A percentile compares a stretch with the other conserved stretches of the same genome.
These are phyloP conservation scores for Diaporthe nobilis DNA, from an alignment of 2,329 filamentous ascomycete genomes.

Conservation along the genomic window DNA sequence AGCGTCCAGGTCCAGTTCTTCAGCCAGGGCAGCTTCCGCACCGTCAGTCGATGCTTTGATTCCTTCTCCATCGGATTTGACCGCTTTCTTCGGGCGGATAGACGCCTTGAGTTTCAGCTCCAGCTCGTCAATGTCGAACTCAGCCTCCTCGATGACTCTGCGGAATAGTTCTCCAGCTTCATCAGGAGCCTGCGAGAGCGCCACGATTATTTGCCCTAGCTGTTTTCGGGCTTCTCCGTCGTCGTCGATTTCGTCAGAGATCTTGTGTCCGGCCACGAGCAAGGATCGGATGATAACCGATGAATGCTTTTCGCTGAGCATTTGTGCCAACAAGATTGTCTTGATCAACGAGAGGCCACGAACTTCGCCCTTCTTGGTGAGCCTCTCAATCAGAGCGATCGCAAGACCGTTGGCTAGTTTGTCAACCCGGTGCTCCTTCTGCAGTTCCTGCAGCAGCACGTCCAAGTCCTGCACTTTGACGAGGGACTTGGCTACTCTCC, in stretches of 20 bases:
- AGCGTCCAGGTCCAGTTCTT: conserved; percentile 55
- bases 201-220: conserved; percentile 76
- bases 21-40: conserved; percentile 45
- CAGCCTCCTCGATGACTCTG: conserved; percentile 75
- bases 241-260: conserved; percentile 68
- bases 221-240: conserved; percentile 72
- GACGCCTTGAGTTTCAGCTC: conserved; percentile 82
- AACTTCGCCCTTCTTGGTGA: conserved; percentile 72
- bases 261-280: conserved; percentile 71
- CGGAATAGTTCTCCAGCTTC: conserved; percentile 75
- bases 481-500: conserved; percentile 77
- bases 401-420: conserved; percentile 81
- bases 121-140: conserved; percentile 80
- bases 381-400: conserved; percentile 72
- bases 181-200: conserved; percentile 72
- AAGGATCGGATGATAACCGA: conserved; percentile 77
- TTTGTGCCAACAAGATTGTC: conserved; percentile 70
- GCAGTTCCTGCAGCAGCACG: conserved; percentile 72
- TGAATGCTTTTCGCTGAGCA: conserved; percentile 75
- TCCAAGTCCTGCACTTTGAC: conserved; percentile 74
- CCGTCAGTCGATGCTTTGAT: conserved; percentile 62
- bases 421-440: conserved; percentile 76
- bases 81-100: conserved; percentile 69
- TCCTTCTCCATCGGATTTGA: conserved; percentile 57
- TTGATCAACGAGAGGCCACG: conserved; percentile 72